Conservation (phyloP, 805 yeast genomes). For the Barnettozyma sucrosica region DNA sequence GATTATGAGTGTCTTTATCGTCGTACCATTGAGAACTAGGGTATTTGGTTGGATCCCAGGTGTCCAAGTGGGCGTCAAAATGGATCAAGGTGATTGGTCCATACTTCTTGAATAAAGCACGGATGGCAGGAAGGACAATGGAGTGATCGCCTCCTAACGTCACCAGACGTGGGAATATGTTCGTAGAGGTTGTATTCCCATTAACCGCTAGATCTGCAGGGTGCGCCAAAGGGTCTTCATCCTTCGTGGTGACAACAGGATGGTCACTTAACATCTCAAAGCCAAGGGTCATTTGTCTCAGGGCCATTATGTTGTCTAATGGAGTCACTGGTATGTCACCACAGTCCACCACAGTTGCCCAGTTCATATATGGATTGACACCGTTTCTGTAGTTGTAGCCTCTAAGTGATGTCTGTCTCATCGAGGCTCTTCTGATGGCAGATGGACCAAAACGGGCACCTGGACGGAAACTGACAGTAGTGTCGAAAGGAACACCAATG, state of each 20-base stretch:
- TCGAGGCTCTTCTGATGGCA: slow-evolving; percentile 62
- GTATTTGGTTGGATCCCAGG: slow-evolving; percentile 71
- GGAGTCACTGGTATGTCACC: slow-evolving; percentile 68
- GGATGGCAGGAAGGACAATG: slow-evolving; percentile 62
- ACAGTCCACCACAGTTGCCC: slow-evolving; percentile 57
- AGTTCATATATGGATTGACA: slow-evolving; percentile 49
- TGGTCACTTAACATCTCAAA: slow-evolving; percentile 43
- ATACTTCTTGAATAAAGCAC: slow-evolving; percentile 54
- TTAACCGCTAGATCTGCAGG: slow-evolving; percentile 17
- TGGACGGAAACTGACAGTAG: slow-evolving; percentile 71
- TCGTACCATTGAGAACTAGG: slow-evolving; percentile 52
- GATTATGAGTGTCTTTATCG: slow-evolving; percentile 30
- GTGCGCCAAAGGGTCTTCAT: slow-evolving; percentile 1
- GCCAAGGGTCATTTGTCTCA: slow-evolving; percentile 54
- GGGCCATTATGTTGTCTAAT: slow-evolving; percentile 57
- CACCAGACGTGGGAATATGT: slow-evolving; percentile 52
- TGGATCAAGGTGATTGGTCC: slow-evolving; percentile 72
- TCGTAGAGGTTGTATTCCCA: background rate
- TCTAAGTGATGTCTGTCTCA: slow-evolving; percentile 60
- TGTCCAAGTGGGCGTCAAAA: slow-evolving; percentile 82
- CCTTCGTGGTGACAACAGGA: slow-evolving; percentile 1
- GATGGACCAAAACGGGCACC: slow-evolving; percentile 85
- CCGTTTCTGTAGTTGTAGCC: slow-evolving; percentile 68
- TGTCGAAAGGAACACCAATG: slow-evolving; percentile 79
- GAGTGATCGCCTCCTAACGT: slow-evolving; percentile 85